Evolutionary conservation across 2,329 filamentous ascomycete genomes (phyloP).

Genomic region (Claviceps quebecensis): DNA sequence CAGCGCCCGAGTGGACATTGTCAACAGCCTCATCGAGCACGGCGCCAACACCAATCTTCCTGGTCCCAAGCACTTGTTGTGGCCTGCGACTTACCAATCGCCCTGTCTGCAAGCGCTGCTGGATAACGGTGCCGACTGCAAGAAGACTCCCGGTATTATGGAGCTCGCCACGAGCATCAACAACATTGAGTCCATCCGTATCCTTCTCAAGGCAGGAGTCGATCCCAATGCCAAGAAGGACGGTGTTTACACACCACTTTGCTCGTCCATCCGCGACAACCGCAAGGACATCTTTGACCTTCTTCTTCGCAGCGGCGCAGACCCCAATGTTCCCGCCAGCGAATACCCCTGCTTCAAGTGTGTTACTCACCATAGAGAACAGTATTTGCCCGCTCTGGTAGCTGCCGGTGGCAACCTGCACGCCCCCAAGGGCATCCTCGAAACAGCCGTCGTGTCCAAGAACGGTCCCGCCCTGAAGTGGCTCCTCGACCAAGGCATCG

Average conservation of each 20-base stretch:
- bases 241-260: conserved; percentile 53
- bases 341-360: conserved; percentile 58
- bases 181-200: conserved; percentile 45
- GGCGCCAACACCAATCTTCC: conserved; percentile 55
- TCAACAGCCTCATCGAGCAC: conserved; percentile 35
- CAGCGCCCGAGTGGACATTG: conserved; percentile 40
- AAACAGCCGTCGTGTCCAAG: conserved; percentile 48
- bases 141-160: conserved; percentile 48
- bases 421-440: conserved; percentile 49
- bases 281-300: conserved; percentile 46
- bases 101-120: conserved; percentile 45
- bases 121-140: conserved; percentile 41
- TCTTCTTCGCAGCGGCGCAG: conserved; percentile 41
- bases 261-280: conserved; percentile 54
- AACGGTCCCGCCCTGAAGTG: conserved; percentile 46
- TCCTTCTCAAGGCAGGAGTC: conserved; percentile 44
- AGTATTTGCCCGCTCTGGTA: conserved; percentile 45
- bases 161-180: conserved; percentile 50
- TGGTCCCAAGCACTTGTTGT: conserved; percentile 54
- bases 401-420: conserved; percentile 45
- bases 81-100: conserved; percentile 48
- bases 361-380: conserved; percentile 48
- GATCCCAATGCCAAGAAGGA: conserved; percentile 49
- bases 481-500: conserved; percentile 45
- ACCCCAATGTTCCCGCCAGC: conserved; percentile 47